These are phyloP conservation scores for Boletus rubescentipes DNA, from an alignment of 768 basidiomycete genomes.

Conservation along the genomic window DNA sequence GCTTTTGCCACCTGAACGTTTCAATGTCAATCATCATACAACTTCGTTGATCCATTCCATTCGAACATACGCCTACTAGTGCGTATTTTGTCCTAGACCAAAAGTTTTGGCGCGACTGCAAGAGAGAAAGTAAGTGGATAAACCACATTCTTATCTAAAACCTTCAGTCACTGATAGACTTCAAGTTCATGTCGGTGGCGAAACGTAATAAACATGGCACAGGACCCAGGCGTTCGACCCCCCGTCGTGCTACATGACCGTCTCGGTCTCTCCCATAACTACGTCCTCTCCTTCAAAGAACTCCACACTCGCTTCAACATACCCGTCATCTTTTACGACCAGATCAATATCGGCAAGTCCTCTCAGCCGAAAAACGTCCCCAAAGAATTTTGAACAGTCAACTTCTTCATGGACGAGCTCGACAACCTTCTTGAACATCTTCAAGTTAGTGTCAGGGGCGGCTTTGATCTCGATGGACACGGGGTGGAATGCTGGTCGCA, in stretches of 20 bases:
- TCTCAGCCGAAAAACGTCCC: constrained; percentile 35
- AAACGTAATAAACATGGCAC: constrained; percentile 43
- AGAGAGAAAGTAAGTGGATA: too few relatives aligned
- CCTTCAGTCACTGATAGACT: constrained; percentile 6
- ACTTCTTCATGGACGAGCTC: constrained; percentile 56
- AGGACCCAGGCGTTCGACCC: constrained; percentile 32
- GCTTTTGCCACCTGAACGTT: too few relatives aligned
- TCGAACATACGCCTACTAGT: too few relatives aligned
- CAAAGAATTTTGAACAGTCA: constrained; percentile 41
- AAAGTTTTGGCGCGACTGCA: too few relatives aligned
- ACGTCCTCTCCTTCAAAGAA: constrained; percentile 37
- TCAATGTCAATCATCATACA: too few relatives aligned
- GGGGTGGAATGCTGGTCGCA: constrained; percentile 54
- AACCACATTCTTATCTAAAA: too few relatives aligned
- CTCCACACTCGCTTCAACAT: constrained; percentile 30
- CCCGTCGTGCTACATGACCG: constrained; percentile 47
- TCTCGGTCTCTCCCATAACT: constrained; percentile 38
- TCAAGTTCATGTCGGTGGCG: constrained; percentile 7
- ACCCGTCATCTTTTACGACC: constrained; percentile 50
- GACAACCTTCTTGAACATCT: constrained; percentile 46
- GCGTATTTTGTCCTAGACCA: too few relatives aligned
- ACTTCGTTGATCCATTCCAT: too few relatives aligned
- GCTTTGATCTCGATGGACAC: constrained; percentile 51
- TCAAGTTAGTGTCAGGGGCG: constrained; percentile 34
- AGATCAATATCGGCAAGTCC: constrained; percentile 45